phyloP scores from a whole-genome alignment of 78 protist genomes.

The Isochrysis galbana region DNA sequence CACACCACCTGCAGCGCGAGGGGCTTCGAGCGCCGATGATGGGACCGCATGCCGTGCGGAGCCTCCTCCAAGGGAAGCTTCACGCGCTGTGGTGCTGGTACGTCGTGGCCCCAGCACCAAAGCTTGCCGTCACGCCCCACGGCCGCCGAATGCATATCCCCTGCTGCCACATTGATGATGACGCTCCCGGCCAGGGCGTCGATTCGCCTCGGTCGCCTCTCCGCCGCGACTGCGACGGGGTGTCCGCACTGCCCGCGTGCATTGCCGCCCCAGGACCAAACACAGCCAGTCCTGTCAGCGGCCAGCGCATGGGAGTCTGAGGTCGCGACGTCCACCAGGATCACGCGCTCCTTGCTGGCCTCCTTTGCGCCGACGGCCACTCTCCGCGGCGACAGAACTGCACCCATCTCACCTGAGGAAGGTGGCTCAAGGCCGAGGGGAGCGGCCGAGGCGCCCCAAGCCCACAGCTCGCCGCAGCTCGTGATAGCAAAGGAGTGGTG shows the following conservation, averaged over 20 bases:
- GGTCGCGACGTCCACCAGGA: neutral
- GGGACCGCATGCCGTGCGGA: neutral
- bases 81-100: neutral
- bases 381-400: neutral
- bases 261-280: conserved; percentile 11
- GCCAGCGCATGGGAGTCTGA: neutral
- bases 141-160: neutral
- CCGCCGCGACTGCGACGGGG: too few relatives aligned
- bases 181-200: neutral
- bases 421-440: neutral
- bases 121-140: neutral
- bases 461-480: neutral
- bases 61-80: neutral
- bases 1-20: neutral
- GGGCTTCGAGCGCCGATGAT: neutral
- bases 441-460: neutral
- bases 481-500: neutral
- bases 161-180: neutral
- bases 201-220: neutral
- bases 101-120: conserved; percentile 10
- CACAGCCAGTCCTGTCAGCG: neutral
- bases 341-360: neutral
- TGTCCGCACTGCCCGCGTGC: neutral
- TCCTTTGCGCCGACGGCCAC: neutral
- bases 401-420: neutral